A percentile compares a stretch with the other conserved stretches of the same genome.
Conservation (phyloP, 306 rosid species). For the Senna tora region DNA sequence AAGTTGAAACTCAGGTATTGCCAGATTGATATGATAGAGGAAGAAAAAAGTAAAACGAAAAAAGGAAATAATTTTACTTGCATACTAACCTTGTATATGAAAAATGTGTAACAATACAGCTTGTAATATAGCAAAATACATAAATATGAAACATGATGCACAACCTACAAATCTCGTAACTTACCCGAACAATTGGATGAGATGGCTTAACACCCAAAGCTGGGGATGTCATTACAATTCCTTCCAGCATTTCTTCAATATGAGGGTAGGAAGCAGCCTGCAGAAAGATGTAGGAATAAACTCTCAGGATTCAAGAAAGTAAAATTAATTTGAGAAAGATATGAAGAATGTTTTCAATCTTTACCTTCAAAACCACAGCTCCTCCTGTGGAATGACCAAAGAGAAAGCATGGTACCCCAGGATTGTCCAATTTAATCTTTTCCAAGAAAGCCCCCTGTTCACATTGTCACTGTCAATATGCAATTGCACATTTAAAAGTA, state of each 20-base stretch:
- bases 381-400: slow-evolving; percentile 98
- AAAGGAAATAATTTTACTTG: neutral
- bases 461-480: slow-evolving; percentile 16
- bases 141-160: slow-evolving; percentile 2
- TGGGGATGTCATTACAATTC: slow-evolving; percentile 86
- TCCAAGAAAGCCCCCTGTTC: slow-evolving; percentile 85
- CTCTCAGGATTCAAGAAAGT: neutral
- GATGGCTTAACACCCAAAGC: slow-evolving; percentile 92
- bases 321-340: slow-evolving; percentile 5
- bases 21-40: no score
- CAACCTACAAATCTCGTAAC: slow-evolving; percentile 22
- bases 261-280: slow-evolving; percentile 68
- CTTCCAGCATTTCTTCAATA: slow-evolving; percentile 73
- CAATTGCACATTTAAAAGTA: slow-evolving; percentile 17
- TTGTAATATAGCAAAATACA: slow-evolving; percentile 1
- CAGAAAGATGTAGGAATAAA: slow-evolving; percentile 21
- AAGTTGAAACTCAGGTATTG: no score
- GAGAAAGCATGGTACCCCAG: slow-evolving; percentile 90
- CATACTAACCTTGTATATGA: neutral
- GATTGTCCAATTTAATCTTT: slow-evolving; percentile 78
- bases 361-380: slow-evolving; percentile 87
- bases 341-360: slow-evolving; percentile 23
- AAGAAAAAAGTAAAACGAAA: neutral
- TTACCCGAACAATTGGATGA: slow-evolving; percentile 88
- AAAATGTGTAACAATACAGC: neutral